These are phyloP conservation scores for Cryptococcus neoformans DNA, from an alignment of 1,284 basidiomycete species.

Conservation along the genomic window DNA sequence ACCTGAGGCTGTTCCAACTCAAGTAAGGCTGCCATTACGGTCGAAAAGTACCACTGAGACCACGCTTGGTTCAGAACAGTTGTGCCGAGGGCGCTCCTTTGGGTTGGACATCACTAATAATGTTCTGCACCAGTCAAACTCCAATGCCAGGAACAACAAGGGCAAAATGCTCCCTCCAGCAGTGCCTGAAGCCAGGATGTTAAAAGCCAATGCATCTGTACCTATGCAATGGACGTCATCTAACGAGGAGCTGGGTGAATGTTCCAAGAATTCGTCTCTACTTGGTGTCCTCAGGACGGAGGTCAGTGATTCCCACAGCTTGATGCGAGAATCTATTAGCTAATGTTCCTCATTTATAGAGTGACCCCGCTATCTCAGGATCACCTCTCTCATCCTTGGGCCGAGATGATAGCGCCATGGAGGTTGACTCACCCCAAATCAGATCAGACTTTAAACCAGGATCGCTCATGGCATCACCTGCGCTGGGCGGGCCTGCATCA, in stretches of 20 bases:
- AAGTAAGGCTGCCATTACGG: background rate
- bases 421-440: slow-evolving; percentile 33
- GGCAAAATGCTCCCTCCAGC: slow-evolving; percentile 42
- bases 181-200: slow-evolving; percentile 22
- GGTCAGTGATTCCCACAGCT: slow-evolving; percentile 17
- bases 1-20: slow-evolving; percentile 31
- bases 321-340: background rate
- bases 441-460: slow-evolving; percentile 11
- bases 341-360: background rate
- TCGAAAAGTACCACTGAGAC: background rate
- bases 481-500: slow-evolving; percentile 18
- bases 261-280: slow-evolving; percentile 15
- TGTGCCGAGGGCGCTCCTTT: slow-evolving; percentile 25
- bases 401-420: slow-evolving; percentile 22
- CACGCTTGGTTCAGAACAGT: slow-evolving; percentile 1
- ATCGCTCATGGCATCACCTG: slow-evolving; percentile 17
- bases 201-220: slow-evolving; percentile 17
- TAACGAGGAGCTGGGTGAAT: slow-evolving; percentile 32
- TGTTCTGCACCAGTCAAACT: slow-evolving; percentile 5
- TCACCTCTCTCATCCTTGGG: slow-evolving; percentile 5
- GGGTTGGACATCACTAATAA: slow-evolving; percentile 39
- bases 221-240: slow-evolving; percentile 40
- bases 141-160: slow-evolving; percentile 1
- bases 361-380: slow-evolving; percentile 12
- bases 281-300: slow-evolving; percentile 29